Evolutionary conservation across 2,329 filamentous ascomycete species (phyloP), one percentile per base, ranked within the genome.

Genomic region (Trichophyton equinum): DNA sequence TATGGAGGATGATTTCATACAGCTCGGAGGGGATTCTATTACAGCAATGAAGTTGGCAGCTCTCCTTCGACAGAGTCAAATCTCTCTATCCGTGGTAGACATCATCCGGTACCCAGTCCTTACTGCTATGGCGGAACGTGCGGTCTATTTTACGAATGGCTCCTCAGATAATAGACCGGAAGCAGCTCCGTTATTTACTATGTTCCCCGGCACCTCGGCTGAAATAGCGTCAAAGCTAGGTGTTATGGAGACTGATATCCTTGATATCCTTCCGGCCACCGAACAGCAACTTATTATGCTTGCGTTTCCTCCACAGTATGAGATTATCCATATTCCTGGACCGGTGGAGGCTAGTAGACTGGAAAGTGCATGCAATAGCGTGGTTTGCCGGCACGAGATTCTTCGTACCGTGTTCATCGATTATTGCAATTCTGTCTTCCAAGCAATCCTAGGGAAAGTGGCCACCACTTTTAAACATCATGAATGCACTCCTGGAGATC

Each of bases 381-480:
- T 59, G 4, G 13, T 61, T 18, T 2, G 30, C 7, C 9, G 36
- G 1, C 27, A 61, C 15, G 13, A 8, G 8, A 61, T 59, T 4
- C 44, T 61, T 5, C 60, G 60, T 15, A 55, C 44, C 5, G n/a
- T 42, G 13, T 61, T 61, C 18, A 1, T 51, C 18, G 42, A 53
- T 5, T 18, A 9, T 18, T 11, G 38, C 27, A 44, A 33, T 2
- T 30, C 15, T 2, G 15, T 57, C 11, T 5, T 47, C 8, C 46
- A 33, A 33, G 25, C 40, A 9, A 20, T 25, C 25, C 8, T 25
- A 4, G n/a, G 36, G 11, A 49, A 46, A 8, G 11, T 11, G 22
- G 9, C 25, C 9, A 25, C 15, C 47, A n/a, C 8, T 3, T 15
- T 25, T 51, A 25, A 15, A 3, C 7, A 51, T 2, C 11, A 51